phyloP scores from a whole-genome alignment of 83 land plant species.

The Thuja plicata region DNA sequence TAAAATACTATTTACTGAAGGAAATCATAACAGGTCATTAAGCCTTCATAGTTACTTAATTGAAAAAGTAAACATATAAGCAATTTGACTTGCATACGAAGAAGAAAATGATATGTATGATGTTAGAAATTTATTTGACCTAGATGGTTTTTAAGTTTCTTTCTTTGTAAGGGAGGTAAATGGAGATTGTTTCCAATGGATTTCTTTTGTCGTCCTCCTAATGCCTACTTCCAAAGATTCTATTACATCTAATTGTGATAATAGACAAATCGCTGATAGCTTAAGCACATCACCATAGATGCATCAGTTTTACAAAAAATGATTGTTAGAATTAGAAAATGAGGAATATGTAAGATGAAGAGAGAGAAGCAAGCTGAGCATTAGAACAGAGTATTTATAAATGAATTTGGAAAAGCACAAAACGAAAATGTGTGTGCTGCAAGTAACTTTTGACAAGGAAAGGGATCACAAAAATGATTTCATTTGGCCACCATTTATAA shows the following conservation, averaged over 20 bases:
- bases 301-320: not conserved
- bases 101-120: not conserved
- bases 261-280: not conserved
- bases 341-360: not conserved
- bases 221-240: too few species aligned
- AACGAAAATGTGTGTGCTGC: not conserved
- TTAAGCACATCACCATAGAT: not conserved
- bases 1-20: too few species aligned
- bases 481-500: not conserved
- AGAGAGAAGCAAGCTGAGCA: not conserved
- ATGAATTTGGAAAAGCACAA: not conserved
- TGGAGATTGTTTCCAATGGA: not conserved
- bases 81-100: not conserved
- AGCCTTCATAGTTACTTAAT: too few species aligned
- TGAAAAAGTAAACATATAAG: not conserved
- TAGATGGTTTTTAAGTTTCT: not conserved
- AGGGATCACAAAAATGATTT: not conserved
- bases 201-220: too few species aligned
- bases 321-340: not conserved
- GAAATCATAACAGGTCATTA: too few species aligned
- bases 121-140: not conserved
- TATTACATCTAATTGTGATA: not conserved
- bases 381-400: not conserved
- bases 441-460: not conserved
- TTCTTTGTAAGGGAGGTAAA: not conserved